Evolutionary conservation across 164 flowering plant species (phyloP).

Genomic region (Houttuynia cordata): DNA sequence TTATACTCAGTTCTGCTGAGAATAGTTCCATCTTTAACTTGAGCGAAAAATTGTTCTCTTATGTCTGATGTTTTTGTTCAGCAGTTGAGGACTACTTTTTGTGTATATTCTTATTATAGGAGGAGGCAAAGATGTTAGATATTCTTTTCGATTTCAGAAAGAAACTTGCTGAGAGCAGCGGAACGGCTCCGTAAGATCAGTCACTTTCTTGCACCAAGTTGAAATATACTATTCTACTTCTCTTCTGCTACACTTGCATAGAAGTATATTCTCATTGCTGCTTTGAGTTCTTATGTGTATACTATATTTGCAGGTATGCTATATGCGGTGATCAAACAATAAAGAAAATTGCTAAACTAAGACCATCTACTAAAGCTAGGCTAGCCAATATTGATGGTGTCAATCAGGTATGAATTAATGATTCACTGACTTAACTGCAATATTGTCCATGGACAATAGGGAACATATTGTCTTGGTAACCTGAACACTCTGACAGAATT

Average conservation of each 20-base stretch:
- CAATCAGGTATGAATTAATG: constrained; percentile 32
- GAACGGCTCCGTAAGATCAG: constrained; percentile 56
- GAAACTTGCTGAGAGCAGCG: constrained; percentile 35
- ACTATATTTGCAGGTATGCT: constrained; percentile 37
- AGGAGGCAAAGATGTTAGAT: constrained; percentile 31
- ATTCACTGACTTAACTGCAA: too few species aligned
- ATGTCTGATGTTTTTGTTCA: not conserved
- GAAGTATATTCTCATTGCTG: not conserved
- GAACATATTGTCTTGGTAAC: too few species aligned
- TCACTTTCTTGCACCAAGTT: not conserved
- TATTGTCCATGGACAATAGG: too few species aligned
- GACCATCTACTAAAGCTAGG: constrained; percentile 54
- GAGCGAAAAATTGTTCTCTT: not conserved
- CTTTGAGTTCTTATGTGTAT: not conserved
- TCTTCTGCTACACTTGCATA: not conserved
- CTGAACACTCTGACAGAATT: too few species aligned
- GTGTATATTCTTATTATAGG: constrained; percentile 15
- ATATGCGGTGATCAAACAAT: constrained; percentile 57
- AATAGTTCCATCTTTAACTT: too few species aligned
- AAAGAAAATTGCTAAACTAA: constrained; percentile 32
- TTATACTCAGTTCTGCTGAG: too few species aligned
- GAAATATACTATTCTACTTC: too few species aligned
- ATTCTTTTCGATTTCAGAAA: constrained; percentile 40
- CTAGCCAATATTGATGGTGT: constrained; percentile 56
- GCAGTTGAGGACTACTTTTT: not conserved